Percentiles rank a stretch among this genome's conserved stretches.
Conservation (phyloP, 177 flowering plant species). For the Tripterygium wilfordii region DNA sequence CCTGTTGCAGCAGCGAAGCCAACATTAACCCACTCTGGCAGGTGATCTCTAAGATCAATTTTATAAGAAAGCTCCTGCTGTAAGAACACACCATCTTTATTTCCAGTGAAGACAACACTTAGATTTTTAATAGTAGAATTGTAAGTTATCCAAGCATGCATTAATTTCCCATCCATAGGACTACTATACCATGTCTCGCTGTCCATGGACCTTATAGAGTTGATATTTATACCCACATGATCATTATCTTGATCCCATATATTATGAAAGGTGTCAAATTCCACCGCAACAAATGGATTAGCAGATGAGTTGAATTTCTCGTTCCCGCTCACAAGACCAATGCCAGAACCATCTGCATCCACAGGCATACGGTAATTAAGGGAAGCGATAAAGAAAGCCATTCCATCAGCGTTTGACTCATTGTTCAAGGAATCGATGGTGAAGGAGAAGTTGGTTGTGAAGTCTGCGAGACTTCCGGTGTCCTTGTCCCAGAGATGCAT, state of each 20-base stretch:
- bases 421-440: slow-evolving; percentile 8
- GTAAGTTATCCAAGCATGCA: slow-evolving; percentile 24
- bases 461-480: slow-evolving; percentile 17
- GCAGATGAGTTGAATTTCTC: neutral
- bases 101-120: slow-evolving; percentile 24
- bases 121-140: slow-evolving; percentile 25
- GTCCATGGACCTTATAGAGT: slow-evolving; percentile 15
- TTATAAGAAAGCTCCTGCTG: slow-evolving; percentile 1
- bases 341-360: neutral
- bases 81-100: neutral
- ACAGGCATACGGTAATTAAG: neutral
- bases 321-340: slow-evolving; percentile 14
- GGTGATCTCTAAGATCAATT: slow-evolving; percentile 21
- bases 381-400: slow-evolving; percentile 32
- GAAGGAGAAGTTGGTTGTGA: slow-evolving; percentile 29
- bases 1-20: slow-evolving; percentile 48
- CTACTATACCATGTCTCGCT: slow-evolving; percentile 8
- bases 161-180: neutral
- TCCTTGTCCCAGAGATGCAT: slow-evolving; percentile 21
- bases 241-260: slow-evolving; percentile 10
- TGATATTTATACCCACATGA: slow-evolving; percentile 32
- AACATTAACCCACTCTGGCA: slow-evolving; percentile 28
- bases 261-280: slow-evolving; percentile 23
- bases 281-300: slow-evolving; percentile 24
- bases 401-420: slow-evolving; percentile 16